Conservation (phyloP, 2,329 filamentous ascomycete species). For the Emergomyces orientalis region DNA sequence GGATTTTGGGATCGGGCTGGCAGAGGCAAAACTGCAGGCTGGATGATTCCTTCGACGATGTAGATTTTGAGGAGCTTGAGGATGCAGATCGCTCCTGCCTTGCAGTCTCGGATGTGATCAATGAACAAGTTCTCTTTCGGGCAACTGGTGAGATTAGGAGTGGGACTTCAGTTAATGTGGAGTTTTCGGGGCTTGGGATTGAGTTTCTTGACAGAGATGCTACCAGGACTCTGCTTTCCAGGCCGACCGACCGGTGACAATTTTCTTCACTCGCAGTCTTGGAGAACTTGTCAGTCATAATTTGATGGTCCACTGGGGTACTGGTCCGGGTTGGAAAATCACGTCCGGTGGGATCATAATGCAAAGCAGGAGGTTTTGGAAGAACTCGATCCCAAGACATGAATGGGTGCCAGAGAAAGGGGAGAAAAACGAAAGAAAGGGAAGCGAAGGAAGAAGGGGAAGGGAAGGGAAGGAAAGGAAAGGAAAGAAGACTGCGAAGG, state of each 20-base stretch:
- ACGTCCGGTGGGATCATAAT: constrained; percentile 31
- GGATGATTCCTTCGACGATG: constrained; percentile 33
- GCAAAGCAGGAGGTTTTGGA: constrained; percentile 35
- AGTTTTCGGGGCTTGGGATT: neutral
- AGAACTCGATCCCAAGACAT: constrained; percentile 44
- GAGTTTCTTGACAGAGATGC: neutral
- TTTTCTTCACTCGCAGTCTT: constrained; percentile 18
- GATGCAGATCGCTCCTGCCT: constrained; percentile 20
- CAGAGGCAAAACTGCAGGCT: constrained; percentile 55
- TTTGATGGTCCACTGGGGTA: constrained; percentile 34
- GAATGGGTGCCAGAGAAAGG: constrained; percentile 13
- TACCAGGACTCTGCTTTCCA: neutral
- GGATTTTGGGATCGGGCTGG: constrained; percentile 62
- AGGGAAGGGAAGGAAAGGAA: neutral
- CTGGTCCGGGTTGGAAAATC: constrained; percentile 26
- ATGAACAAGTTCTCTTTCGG: constrained; percentile 8
- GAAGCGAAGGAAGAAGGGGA: neutral
- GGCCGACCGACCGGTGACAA: constrained; percentile 8
- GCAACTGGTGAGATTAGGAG: constrained; percentile 7
- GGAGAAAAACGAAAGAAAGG: constrained; percentile 6
- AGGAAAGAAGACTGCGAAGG: constrained; percentile 1
- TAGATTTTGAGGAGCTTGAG: constrained; percentile 28
- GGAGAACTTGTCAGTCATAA: constrained; percentile 30
- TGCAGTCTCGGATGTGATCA: constrained; percentile 7
- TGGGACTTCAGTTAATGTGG: neutral